Base-by-base conservation (phyloP, 2,329 filamentous ascomycete genomes). In the Geosmithia morbida region DNA sequence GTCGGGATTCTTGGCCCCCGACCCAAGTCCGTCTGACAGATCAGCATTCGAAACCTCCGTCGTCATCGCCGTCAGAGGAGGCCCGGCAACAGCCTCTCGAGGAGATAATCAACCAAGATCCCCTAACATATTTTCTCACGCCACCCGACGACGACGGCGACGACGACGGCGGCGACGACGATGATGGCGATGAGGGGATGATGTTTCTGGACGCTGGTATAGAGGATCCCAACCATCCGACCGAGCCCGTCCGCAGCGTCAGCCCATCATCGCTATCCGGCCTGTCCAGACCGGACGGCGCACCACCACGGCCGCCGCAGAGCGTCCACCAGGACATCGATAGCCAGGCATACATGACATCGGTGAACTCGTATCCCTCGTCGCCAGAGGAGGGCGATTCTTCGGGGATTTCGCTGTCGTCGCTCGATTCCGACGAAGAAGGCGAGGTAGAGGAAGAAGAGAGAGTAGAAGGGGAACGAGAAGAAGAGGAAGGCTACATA, bases 151-250 rank as follows among this genome's bases (percentile, higher is more conserved):
- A 37, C 6, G 14, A 37, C 14, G 61, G 62, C 11, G 55, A 66
- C 11, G 66, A 70, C 18, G 64, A 67, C n/a, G n/a, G n/a, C n/a
- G n/a, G n/a, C 19, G 58, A 64, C 13, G 64, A 63, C 33, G 54
- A 62, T 30, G 60, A 68, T 29, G 57, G 66, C 22, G 67, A 66
- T 41, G 58, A 64, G 43, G 63, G 63, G 51, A 66, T 71, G 57
- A 63, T 72, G 61, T 71, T 74, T 52, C 71, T 75, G 53, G 74
- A 78, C 55, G 75, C 75, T 39, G 74, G 75, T 48, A 79, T 79
- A 56, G 73, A 77, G 55, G 68, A 73, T 53, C 57, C 63, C 47
- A 67, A 61, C 49, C 64, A 64, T 3, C 68, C 70, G 2, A 57
- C 61, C 26, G 66, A 68, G 16, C 64, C 70, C 41, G 62, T 77